phyloP scores from a whole-genome alignment of 352 stramenopile species.

The Chrysophaeum taylorii region DNA sequence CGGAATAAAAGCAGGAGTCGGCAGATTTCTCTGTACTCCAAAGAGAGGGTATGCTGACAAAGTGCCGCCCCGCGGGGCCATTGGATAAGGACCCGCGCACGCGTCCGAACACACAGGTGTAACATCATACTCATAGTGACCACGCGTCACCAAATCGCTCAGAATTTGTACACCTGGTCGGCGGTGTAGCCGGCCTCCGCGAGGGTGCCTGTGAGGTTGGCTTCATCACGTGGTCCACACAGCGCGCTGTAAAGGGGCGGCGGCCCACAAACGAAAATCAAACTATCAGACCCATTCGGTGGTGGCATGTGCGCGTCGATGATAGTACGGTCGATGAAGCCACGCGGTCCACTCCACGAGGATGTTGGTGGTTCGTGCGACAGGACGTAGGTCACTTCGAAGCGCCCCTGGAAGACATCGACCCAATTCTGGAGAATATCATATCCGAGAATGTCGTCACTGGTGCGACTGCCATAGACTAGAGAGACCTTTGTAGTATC shows the following conservation, averaged over 20 bases:
- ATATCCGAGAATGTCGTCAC: constrained; percentile 44
- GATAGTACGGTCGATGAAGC: constrained; percentile 41
- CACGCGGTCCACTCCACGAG: constrained; percentile 33
- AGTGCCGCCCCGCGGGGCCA: no score
- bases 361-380: constrained; percentile 39
- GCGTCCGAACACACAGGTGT: no score
- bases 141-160: no score
- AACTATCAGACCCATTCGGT: constrained; percentile 25
- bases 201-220: constrained; percentile 42
- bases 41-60: no score
- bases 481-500: constrained; percentile 35
- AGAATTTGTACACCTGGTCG: constrained; percentile 58
- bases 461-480: constrained; percentile 40
- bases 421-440: constrained; percentile 43
- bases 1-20: no score
- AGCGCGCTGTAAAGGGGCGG: constrained; percentile 49
- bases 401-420: constrained; percentile 25
- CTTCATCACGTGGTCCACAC: constrained; percentile 37
- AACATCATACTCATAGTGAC: no score
- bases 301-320: constrained; percentile 37
- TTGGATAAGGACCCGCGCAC: no score
- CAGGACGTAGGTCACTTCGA: constrained; percentile 42
- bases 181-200: constrained; percentile 44
- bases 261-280: constrained; percentile 57
- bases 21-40: no score